Percentiles rank a stretch among this genome's conserved stretches.
Conservation (phyloP, 2,329 filamentous ascomycete species). For the Cercospora sojina region DNA sequence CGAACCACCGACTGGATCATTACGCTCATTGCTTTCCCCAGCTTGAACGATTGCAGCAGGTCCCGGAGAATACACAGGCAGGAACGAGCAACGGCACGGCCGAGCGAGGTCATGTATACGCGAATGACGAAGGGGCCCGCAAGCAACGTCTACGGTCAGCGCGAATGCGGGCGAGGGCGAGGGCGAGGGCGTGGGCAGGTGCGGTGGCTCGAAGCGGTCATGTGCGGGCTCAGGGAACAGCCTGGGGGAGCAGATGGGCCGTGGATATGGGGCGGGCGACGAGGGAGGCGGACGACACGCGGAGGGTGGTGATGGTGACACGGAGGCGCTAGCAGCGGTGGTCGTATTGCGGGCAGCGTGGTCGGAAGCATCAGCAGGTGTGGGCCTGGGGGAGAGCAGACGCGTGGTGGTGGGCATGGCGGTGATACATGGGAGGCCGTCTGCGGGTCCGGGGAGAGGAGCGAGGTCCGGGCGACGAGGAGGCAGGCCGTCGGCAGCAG, state of each 20-base stretch:
- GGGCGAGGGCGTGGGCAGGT: not conserved
- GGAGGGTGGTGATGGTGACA: constrained; percentile 3
- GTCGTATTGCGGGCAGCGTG: constrained; percentile 11
- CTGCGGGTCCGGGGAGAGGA: constrained; percentile 13
- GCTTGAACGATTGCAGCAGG: constrained; percentile 24
- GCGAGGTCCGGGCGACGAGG: constrained; percentile 14
- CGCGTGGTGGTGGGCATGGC: constrained; percentile 18
- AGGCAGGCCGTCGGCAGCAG: constrained; percentile 13
- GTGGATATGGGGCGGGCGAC: not conserved
- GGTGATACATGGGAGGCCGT: constrained; percentile 17
- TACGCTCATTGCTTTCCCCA: constrained; percentile 31
- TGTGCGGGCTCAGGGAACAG: not conserved
- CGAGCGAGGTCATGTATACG: constrained; percentile 26
- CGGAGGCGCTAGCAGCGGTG: constrained; percentile 17
- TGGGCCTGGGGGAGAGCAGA: constrained; percentile 10
- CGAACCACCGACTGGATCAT: constrained; percentile 30
- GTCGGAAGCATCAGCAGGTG: constrained; percentile 4
- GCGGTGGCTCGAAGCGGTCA: constrained; percentile 1
- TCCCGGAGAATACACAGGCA: constrained; percentile 26
- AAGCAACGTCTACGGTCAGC: not conserved
- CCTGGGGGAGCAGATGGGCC: not conserved
- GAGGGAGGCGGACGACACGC: not conserved
- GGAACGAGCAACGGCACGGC: constrained; percentile 22
- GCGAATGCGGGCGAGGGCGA: constrained; percentile 6
- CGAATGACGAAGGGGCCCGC: not conserved